These are phyloP conservation scores for Penicillium sp. DNA, from an alignment of 2,329 filamentous ascomycete species.

Conservation along the genomic window DNA sequence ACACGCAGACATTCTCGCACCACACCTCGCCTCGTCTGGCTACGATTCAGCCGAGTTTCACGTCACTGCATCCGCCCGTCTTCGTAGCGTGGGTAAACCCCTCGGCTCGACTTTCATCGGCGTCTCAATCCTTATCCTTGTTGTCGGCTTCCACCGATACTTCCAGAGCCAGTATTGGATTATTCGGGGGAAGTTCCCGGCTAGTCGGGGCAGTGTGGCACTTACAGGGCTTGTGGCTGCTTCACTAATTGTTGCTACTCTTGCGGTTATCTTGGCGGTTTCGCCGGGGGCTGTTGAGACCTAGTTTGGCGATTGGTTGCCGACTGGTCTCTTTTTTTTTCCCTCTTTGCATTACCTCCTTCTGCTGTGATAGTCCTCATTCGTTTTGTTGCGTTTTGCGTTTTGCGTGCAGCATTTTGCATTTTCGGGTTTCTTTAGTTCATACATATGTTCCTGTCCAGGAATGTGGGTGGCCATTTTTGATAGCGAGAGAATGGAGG, in stretches of 20 bases:
- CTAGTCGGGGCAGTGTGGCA: constrained; percentile 60
- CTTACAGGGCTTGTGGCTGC: constrained; percentile 56
- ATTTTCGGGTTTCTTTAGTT: background rate
- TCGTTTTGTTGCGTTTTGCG: background rate
- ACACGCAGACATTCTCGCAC: constrained; percentile 12
- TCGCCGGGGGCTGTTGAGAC: constrained; percentile 42
- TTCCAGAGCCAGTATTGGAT: constrained; percentile 68
- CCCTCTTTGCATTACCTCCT: background rate
- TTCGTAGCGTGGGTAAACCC: constrained; percentile 57
- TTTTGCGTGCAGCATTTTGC: constrained; percentile 1
- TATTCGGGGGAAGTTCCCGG: constrained; percentile 64
- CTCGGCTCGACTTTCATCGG: constrained; percentile 64
- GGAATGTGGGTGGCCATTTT: background rate
- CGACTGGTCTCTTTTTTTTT: background rate
- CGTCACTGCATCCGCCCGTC: constrained; percentile 21
- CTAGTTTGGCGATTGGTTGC: constrained; percentile 10
- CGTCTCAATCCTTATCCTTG: constrained; percentile 58
- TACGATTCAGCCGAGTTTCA: constrained; percentile 19
- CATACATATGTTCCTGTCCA: background rate
- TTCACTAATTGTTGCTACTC: constrained; percentile 56
- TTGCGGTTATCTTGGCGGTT: constrained; percentile 59
- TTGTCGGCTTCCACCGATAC: constrained; percentile 63
- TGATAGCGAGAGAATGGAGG: background rate
- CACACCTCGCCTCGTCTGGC: constrained; percentile 15
- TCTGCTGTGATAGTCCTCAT: background rate